Conservation (phyloP, 2,329 filamentous ascomycete genomes). For the Zelopaecilomyces penicillatus region DNA sequence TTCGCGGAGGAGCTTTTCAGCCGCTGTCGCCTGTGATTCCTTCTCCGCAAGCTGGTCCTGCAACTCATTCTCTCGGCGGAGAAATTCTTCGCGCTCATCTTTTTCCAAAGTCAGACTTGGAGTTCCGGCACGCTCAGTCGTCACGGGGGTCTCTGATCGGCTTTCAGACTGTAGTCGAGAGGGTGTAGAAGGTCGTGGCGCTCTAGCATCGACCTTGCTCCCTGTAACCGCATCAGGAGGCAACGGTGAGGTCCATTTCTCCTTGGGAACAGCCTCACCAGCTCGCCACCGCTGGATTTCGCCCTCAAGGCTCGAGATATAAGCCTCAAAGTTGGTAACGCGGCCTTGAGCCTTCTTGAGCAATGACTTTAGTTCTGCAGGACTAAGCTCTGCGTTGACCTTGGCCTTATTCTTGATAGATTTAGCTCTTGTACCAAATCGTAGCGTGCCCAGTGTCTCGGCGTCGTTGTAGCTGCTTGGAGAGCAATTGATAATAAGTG, state of each 20-base stretch:
- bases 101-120: constrained; percentile 85
- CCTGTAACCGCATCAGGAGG: constrained; percentile 36
- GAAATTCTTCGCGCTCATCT: constrained; percentile 92
- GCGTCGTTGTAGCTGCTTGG: constrained; percentile 96
- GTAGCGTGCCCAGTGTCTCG: constrained; percentile 84
- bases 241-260: constrained; percentile 70
- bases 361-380: constrained; percentile 84
- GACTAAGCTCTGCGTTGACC: constrained; percentile 96
- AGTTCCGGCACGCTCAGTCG: constrained; percentile 77
- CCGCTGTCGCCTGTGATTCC: constrained; percentile 69
- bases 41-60: constrained; percentile 94
- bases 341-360: constrained; percentile 89
- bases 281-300: constrained; percentile 83
- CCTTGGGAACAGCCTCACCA: constrained; percentile 81
- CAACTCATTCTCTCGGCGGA: constrained; percentile 90
- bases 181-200: constrained; percentile 45
- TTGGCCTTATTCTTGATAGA: constrained; percentile 99
- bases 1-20: constrained; percentile 73
- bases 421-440: constrained; percentile 94
- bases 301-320: constrained; percentile 73
- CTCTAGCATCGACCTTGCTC: constrained; percentile 34
- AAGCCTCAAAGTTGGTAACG: constrained; percentile 79
- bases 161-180: constrained; percentile 46
- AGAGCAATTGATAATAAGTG: constrained; percentile 98
- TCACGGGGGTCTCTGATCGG: constrained; percentile 52